Base-by-base conservation (phyloP, 163 green algal species). In the Scenedesmus sp. region DNA sequence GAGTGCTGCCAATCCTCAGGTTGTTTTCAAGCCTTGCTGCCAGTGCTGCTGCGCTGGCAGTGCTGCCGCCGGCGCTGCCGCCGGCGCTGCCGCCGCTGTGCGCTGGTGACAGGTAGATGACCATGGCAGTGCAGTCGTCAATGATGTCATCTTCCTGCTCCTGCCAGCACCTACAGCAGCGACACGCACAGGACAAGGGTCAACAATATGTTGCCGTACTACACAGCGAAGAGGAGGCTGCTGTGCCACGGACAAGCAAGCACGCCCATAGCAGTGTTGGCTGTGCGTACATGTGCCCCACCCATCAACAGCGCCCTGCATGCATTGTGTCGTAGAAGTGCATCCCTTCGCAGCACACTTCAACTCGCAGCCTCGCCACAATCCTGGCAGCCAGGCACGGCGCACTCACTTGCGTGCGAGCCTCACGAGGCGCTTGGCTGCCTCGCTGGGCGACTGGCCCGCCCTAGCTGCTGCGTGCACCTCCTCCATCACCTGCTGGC, bases 401-500 rank as follows among this genome's bases (percentile, higher is more conserved):
- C 46, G 23, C 12, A 62, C 82, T 89, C 82, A 90, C 82, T 56
- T 88, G 79, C 88, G 79, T 81, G 88, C 88, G 8, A 89, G 52
- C 67, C 54, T 87, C 3, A 92, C 88, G 0, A 92, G 88, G 1
- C 64, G 26, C 88, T 82, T 82, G 52, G 88, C 81, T 34, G 81
- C 88, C 60, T 92, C 90, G 26, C 81, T 84, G 8, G 77, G 59
- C 6, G 85, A 34, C 20, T 73, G 56, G 18, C 90, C 77, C 79
- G 64, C 90, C 79, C 92, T 85, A n/a, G 90, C 90, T 52, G 70
- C 62, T 60, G 88, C 86, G 86, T 94, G 93, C 66, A 94, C 88
- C 77, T 91, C 67, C 55, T 87, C 74, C 60, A 94, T 74, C 46
- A 94, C 82, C 74, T 93, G 90, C 79, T 94, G 87, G 88, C 93